These are phyloP conservation scores for Cyberlindnera samutprakarnensis DNA, from an alignment of 805 yeast species.

Conservation along the genomic window DNA sequence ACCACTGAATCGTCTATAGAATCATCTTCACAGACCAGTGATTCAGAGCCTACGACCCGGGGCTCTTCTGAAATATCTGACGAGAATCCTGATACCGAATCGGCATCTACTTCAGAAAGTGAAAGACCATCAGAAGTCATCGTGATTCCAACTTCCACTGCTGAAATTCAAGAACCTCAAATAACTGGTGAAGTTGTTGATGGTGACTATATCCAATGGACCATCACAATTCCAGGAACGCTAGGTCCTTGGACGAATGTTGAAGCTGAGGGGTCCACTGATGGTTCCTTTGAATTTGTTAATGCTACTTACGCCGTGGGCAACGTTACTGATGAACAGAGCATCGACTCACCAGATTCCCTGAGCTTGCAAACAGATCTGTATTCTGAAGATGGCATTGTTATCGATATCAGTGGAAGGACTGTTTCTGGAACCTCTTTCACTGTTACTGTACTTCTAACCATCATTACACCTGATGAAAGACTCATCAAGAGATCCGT, in stretches of 20 bases:
- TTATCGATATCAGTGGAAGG: neutral
- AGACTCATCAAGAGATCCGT: neutral
- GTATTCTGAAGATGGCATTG: neutral
- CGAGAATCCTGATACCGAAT: neutral
- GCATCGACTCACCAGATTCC: no score
- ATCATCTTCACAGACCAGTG: conserved; percentile 1
- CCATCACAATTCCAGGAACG: conserved; percentile 11
- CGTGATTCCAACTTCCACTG: neutral
- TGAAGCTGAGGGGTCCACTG: conserved; percentile 3
- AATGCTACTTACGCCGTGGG: conserved; percentile 6
- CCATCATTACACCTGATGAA: conserved; percentile 1
- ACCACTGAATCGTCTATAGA: neutral
- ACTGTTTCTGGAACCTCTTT: conserved; percentile 4
- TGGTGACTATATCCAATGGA: conserved; percentile 12
- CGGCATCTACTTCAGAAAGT: conserved; percentile 1
- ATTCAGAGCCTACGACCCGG: neutral
- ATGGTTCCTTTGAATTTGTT: conserved; percentile 6
- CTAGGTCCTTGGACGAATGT: conserved; percentile 17
- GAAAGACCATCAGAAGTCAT: no score
- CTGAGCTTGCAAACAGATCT: neutral
- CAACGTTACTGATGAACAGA: conserved; percentile 7
- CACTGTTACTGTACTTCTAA: conserved; percentile 4
- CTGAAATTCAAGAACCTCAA: conserved; percentile 2
- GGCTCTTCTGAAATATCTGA: neutral
- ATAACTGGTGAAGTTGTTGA: conserved; percentile 5